Evolutionary conservation across 164 flowering plant species (phyloP).

Genomic region (Malania oleifera): DNA sequence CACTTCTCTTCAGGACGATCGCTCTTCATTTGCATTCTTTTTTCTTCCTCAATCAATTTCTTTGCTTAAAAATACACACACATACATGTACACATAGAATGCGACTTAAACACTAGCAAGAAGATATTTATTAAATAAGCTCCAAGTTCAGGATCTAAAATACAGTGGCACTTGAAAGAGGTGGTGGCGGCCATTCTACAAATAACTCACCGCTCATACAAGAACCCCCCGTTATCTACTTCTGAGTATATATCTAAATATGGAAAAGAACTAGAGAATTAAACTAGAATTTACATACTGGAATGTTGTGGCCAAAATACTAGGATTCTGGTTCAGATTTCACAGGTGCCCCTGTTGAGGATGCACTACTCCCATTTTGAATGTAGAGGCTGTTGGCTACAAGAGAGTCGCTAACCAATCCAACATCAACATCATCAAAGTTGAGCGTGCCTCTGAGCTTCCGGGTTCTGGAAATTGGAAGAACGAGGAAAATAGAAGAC

Average conservation of each 20-base stretch:
- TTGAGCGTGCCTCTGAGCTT: conserved; percentile 62
- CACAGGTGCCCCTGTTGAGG: conserved; percentile 42
- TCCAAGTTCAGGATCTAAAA: neutral
- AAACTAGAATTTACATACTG: conserved; percentile 18
- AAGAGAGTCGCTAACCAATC: conserved; percentile 81
- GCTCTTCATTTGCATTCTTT: no score
- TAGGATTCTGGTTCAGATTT: conserved; percentile 54
- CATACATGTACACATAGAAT: no score
- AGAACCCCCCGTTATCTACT: conserved; percentile 5
- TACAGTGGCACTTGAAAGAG: conserved; percentile 9
- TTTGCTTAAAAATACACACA: no score
- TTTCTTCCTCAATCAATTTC: no score
- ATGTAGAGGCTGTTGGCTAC: conserved; percentile 78
- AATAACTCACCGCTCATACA: conserved; percentile 28
- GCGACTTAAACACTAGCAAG: no score
- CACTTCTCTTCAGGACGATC: no score
- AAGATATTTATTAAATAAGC: no score
- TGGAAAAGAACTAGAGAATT: neutral
- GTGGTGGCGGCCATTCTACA: conserved; percentile 32
- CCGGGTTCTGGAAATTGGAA: conserved; percentile 27
- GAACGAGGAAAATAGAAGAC: neutral
- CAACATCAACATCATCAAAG: conserved; percentile 68
- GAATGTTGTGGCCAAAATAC: neutral
- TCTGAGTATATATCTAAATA: neutral
- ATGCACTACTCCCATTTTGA: conserved; percentile 51